These are phyloP conservation scores for Syzygium oleosum DNA, from an alignment of 345 rosid genomes.

Conservation along the genomic window DNA sequence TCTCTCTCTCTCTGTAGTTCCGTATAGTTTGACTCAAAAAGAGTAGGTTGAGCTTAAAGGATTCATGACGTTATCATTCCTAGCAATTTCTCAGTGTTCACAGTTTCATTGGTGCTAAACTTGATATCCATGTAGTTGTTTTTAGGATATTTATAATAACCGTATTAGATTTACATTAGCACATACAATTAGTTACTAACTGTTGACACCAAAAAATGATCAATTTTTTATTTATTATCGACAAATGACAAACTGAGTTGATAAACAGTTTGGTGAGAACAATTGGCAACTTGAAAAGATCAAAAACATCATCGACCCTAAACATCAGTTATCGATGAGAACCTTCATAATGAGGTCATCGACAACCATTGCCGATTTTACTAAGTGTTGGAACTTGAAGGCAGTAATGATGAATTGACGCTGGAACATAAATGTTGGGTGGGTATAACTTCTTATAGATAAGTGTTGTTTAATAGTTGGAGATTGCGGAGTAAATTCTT, in stretches of 20 bases:
- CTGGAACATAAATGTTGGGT: neutral
- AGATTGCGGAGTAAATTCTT: neutral
- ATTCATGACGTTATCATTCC: neutral
- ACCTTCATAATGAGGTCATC: neutral
- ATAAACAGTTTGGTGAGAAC: neutral
- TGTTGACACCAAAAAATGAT: neutral
- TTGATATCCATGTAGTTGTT: neutral
- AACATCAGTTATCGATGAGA: neutral
- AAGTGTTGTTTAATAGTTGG: neutral
- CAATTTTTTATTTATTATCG: neutral
- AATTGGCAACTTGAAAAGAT: neutral
- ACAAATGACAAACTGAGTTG: neutral
- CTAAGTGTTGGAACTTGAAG: neutral
- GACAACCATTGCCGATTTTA: neutral
- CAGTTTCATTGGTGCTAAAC: neutral
- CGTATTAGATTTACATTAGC: neutral
- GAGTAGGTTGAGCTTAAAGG: neutral
- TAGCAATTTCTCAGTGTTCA: neutral
- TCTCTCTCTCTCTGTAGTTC: neutral
- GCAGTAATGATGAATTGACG: neutral
- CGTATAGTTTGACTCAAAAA: neutral
- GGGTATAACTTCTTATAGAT: neutral
- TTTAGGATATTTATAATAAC: neutral
- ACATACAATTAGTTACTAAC: neutral
- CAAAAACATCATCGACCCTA: neutral